These are phyloP conservation scores for Colletotrichum lupini DNA, from an alignment of 2,329 filamentous ascomycete genomes.

Conservation along the genomic window DNA sequence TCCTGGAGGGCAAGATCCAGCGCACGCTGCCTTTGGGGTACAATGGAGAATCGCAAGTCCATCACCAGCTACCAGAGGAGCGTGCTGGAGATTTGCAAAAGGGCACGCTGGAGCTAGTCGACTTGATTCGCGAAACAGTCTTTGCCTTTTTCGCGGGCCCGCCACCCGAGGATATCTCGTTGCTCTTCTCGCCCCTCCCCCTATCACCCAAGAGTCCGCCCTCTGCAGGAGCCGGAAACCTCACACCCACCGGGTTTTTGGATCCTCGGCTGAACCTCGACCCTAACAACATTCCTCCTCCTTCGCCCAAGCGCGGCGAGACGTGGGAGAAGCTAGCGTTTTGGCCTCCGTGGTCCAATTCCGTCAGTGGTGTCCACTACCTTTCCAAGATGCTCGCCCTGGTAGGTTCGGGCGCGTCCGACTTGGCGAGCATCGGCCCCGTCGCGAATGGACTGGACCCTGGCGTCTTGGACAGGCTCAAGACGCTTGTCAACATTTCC, in stretches of 20 bases:
- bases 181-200: constrained; percentile 84
- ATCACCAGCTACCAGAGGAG: constrained; percentile 82
- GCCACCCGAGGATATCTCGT: constrained; percentile 90
- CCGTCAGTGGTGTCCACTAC: constrained; percentile 91
- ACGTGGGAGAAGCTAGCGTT: constrained; percentile 95
- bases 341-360: constrained; percentile 94
- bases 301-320: constrained; percentile 82
- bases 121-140: constrained; percentile 82
- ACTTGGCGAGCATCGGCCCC: constrained; percentile 81
- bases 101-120: constrained; percentile 84
- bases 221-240: constrained; percentile 54
- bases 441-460: constrained; percentile 64
- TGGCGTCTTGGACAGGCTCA: constrained; percentile 77
- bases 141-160: constrained; percentile 86
- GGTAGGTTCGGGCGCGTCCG: constrained; percentile 86
- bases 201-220: constrained; percentile 75
- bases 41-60: constrained; percentile 81
- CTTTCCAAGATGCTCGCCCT: constrained; percentile 84
- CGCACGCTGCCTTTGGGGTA: constrained; percentile 82
- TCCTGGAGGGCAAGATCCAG: constrained; percentile 88
- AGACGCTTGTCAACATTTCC: constrained; percentile 78
- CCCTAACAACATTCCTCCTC: constrained; percentile 78
- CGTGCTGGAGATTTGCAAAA: constrained; percentile 79
- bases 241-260: constrained; percentile 68
- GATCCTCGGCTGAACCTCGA: constrained; percentile 86